phyloP scores from a whole-genome alignment of 2,329 filamentous ascomycete genomes.

The Stagonosporopsis cucurbitacearum region DNA sequence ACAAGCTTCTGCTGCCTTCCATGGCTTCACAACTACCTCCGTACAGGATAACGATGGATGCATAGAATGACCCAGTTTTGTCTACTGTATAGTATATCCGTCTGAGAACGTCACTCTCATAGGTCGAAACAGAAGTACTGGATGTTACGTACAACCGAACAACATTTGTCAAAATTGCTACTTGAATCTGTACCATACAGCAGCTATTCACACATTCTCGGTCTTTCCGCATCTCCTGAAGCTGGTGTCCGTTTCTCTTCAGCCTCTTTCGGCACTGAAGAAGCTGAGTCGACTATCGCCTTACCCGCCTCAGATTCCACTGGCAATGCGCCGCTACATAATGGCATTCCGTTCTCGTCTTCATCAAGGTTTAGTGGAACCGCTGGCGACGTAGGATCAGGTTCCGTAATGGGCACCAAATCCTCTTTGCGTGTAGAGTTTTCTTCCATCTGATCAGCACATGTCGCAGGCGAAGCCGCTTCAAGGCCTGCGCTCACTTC shows the following conservation, averaged over 20 bases:
- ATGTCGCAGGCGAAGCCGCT: not conserved
- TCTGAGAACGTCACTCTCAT: not conserved
- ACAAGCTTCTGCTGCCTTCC: no score
- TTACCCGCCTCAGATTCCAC: not conserved
- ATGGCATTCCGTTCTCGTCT: not conserved
- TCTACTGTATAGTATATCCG: not conserved
- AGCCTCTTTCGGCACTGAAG: not conserved
- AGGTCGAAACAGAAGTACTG: not conserved
- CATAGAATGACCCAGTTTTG: not conserved
- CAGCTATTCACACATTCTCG: not conserved
- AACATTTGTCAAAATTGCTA: not conserved
- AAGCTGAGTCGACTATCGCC: not conserved
- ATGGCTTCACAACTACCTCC: not conserved
- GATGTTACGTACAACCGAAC: not conserved
- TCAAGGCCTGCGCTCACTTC: no score
- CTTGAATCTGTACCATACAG: not conserved
- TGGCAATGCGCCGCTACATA: conserved; percentile 13
- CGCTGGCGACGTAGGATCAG: not conserved
- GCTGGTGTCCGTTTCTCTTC: not conserved
- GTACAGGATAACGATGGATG: not conserved
- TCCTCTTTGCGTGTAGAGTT: not conserved
- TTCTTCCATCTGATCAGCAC: not conserved
- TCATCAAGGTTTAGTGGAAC: not conserved
- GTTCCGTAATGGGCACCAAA: no score
- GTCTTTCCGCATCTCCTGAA: not conserved